Conservation (phyloP, 768 basidiomycete species). For the Trametes sanguinea region DNA sequence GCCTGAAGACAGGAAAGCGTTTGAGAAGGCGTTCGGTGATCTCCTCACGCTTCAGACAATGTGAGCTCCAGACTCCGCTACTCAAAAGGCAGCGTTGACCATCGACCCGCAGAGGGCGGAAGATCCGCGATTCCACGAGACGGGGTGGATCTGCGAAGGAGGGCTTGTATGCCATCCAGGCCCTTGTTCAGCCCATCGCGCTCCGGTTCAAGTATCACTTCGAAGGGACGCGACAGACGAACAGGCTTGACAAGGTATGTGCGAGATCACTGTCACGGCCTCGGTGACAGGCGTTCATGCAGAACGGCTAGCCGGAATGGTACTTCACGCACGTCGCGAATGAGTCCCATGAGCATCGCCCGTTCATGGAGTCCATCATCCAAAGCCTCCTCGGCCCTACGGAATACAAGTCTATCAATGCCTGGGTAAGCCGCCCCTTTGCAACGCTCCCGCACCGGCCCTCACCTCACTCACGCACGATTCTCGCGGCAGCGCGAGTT, state of each 20-base stretch:
- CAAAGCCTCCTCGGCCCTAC: constrained; percentile 70
- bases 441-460: too few species aligned
- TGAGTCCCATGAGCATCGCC: constrained; percentile 78
- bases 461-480: too few species aligned
- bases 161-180: constrained; percentile 81
- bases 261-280: neutral
- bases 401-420: constrained; percentile 64
- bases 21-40: constrained; percentile 79
- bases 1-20: constrained; percentile 54
- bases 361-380: constrained; percentile 75
- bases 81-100: neutral
- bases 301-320: constrained; percentile 81
- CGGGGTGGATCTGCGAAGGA: constrained; percentile 41
- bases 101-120: constrained; percentile 47
- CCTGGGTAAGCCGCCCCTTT: constrained; percentile 60
- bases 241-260: constrained; percentile 85
- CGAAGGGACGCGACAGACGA: constrained; percentile 83
- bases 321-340: constrained; percentile 93
- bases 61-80: constrained; percentile 45
- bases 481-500: too few species aligned
- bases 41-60: constrained; percentile 75
- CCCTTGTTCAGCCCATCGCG: constrained; percentile 79
- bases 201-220: constrained; percentile 96
- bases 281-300: neutral
- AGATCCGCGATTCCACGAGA: constrained; percentile 38